These are phyloP conservation scores for Plasmodium adleri DNA, from an alignment of 169 alveolate genomes.

Conservation along the genomic window DNA sequence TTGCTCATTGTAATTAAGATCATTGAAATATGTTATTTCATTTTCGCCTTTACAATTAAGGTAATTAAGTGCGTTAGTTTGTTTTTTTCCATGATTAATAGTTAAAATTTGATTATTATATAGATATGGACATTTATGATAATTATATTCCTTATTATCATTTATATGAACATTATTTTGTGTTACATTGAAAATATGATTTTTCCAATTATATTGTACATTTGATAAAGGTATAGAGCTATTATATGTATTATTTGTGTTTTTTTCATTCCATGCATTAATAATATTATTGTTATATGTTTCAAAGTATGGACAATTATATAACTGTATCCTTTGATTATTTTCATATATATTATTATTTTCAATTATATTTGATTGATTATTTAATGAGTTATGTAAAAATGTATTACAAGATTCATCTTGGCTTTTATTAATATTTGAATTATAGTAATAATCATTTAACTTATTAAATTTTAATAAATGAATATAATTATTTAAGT, in stretches of 20 bases:
- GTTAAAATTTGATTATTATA: not conserved
- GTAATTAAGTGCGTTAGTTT: conserved; percentile 5
- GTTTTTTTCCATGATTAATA: conserved; percentile 7
- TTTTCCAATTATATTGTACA: not conserved
- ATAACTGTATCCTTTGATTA: not conserved
- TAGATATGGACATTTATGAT: conserved; percentile 3
- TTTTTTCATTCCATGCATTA: conserved; percentile 9
- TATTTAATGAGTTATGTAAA: too few species aligned
- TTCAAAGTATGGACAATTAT: not conserved
- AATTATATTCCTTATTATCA: conserved; percentile 21
- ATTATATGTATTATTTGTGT: not conserved
- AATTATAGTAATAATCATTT: conserved; percentile 12
- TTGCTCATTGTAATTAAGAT: conserved; percentile 2
- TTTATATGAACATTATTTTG: conserved; percentile 8
- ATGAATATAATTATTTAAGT: conserved; percentile 18
- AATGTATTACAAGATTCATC: not conserved
- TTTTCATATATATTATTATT: not conserved
- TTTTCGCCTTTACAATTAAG: conserved; percentile 14
- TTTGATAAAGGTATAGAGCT: not conserved
- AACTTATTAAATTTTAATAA: conserved; percentile 24
- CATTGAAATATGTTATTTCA: conserved; percentile 17
- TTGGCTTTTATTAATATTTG: not conserved
- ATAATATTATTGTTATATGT: conserved; percentile 11
- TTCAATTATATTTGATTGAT: too few species aligned
- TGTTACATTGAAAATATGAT: conserved; percentile 1